phyloP scores from a whole-genome alignment of 441 rosid genomes.

The Populus trichocarpa region DNA sequence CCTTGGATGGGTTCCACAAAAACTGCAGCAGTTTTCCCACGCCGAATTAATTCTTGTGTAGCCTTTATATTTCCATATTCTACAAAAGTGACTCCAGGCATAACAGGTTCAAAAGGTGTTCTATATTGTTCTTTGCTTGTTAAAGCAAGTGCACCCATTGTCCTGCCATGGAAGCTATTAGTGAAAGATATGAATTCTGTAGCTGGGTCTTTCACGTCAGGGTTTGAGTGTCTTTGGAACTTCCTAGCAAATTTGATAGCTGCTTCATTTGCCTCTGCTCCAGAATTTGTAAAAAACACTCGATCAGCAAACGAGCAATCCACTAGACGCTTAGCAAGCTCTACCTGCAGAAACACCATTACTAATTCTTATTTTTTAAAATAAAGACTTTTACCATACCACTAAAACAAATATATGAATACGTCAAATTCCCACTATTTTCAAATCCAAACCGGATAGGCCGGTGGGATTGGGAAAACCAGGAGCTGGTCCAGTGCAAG shows the following conservation, averaged over 20 bases:
- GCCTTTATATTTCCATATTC: conserved; percentile 76
- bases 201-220: conserved; percentile 47
- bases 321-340: conserved; percentile 77
- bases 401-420: not conserved
- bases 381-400: not conserved
- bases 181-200: conserved; percentile 67
- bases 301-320: conserved; percentile 74
- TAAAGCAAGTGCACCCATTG: conserved; percentile 52
- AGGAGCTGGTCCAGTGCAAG: not conserved
- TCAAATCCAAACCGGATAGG: not conserved
- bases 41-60: conserved; percentile 26
- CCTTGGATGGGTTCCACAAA: conserved; percentile 96
- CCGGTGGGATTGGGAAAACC: not conserved
- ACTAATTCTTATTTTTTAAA: not conserved
- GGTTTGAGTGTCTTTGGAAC: conserved; percentile 61
- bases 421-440: not conserved
- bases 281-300: conserved; percentile 82
- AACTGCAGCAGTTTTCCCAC: conserved; percentile 65
- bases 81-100: conserved; percentile 89
- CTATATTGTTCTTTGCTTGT: conserved; percentile 88
- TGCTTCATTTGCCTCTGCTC: conserved; percentile 96
- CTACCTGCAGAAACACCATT: conserved; percentile 43
- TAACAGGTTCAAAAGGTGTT: conserved; percentile 83
- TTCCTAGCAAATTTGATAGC: conserved; percentile 92
- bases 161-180: conserved; percentile 91